Evolutionary conservation across 2,329 filamentous ascomycete genomes (phyloP), one percentile per base, ranked within the genome.

Genomic region (Trichoderma sp.): DNA sequence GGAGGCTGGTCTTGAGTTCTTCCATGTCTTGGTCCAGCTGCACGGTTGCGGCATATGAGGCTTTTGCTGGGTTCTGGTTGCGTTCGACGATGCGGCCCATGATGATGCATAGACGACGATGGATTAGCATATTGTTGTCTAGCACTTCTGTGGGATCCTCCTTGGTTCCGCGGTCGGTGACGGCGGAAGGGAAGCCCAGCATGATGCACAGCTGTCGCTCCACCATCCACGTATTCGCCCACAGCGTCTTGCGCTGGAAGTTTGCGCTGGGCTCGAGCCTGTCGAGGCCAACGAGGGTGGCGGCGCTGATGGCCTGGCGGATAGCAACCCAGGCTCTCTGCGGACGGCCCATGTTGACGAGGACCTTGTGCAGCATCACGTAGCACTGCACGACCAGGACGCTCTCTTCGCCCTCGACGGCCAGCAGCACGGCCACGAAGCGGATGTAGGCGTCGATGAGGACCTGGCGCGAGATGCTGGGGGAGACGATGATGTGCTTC

Each of bases 281-380:
- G 76, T 88, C 85, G 38, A 86, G 84, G 77, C 89, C 87, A 1
- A 89, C 86, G 1, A 91, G 81, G 76, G 90, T 85, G 7, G 86
- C 86, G 75, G 87, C 86, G 78, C 87, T 87, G 53, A 91, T 82
- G 4, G 86, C 89, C 56, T 86, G 85, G 14, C 89, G 86, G 56
- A 85, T 84, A 9, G 85, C 80, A 6, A 89, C 82, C 90, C 89
- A 91, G 1, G 88, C 86, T 77, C 87, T 85, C 45, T 88, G 86
- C 12, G 90, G 89, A 59, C 87, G 86, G 3, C 89, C 90, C 76
- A 89, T 86, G 75, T 90, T 88, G 69, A 89, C 82, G 76, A 89
- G 87, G 76, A 88, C 85, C 78, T 90, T 90, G 14, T 85, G 83
- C 56, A 87, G 83, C 14, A 91, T 79, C 66, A 87, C 82, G 59